Evolutionary conservation across 164 flowering plant species (phyloP).

Genomic region (Vitis vinifera): DNA sequence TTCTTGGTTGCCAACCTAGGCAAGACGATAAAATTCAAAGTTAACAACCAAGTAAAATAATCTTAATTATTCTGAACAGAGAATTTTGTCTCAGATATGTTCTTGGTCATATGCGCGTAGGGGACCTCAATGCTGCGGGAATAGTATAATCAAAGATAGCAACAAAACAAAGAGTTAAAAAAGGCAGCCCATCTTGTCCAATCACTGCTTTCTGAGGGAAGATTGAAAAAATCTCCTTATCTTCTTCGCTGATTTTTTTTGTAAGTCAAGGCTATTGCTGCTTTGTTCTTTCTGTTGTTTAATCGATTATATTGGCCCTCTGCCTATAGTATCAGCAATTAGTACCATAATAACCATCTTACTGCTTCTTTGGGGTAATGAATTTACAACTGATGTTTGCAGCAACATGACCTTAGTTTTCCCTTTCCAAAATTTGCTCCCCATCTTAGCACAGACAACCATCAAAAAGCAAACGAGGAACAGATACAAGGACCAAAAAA

Average conservation of each 20-base stretch:
- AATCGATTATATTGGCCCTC: too few relatives aligned
- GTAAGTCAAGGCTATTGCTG: too few relatives aligned
- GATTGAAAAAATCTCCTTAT: not conserved
- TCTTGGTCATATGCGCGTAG: not conserved
- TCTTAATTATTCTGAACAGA: not conserved
- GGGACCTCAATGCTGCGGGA: not conserved
- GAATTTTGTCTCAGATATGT: not conserved
- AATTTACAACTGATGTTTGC: too few relatives aligned
- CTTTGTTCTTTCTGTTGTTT: too few relatives aligned
- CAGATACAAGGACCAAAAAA: not conserved
- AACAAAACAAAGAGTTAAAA: not conserved
- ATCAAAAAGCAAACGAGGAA: not conserved
- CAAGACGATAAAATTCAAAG: slow-evolving; percentile 2
- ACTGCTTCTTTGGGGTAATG: too few relatives aligned
- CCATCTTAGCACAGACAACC: too few relatives aligned
- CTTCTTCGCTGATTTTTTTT: too few relatives aligned
- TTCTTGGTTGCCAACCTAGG: slow-evolving; percentile 84
- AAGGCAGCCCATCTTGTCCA: not conserved
- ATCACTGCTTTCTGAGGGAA: not conserved
- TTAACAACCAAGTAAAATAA: not conserved
- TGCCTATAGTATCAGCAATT: too few relatives aligned
- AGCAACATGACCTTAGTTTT: too few relatives aligned
- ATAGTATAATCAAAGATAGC: not conserved
- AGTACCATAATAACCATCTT: too few relatives aligned
- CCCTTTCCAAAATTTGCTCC: too few relatives aligned